Evolutionary conservation across 768 basidiomycete species (phyloP), one percentile per base, ranked within the genome.

Genomic region (Suillus weaverae): DNA sequence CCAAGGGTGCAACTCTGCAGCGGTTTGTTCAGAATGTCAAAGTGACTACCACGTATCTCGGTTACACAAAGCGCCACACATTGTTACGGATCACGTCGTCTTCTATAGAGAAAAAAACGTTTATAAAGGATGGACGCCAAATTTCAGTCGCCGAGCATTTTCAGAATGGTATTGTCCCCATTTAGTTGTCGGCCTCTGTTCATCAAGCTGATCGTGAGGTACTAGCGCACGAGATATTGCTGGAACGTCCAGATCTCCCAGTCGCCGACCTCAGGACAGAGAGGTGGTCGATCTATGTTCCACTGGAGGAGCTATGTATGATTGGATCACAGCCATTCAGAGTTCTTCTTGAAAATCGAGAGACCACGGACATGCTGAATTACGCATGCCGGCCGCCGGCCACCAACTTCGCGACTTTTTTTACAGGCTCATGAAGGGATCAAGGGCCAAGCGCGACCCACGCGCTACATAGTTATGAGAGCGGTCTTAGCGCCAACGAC

Each of bases 381-480:
- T 5, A 53, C 8, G 16, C 51, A 32, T 53, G 51, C 30, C 18
- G 2, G 16, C 0, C 30, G 0, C 51, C 18, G 18, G 30, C 8
- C 1, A 18, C 8, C 18, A 53, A 53, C 18, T 53, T 53, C 0
- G 30, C 56, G 86, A 89, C 65, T 87, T 86, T 67, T 86, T 67
- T 82, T 89, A 0, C 87, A 93, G 80, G 88, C 91, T 0, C 91
- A 92, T 67, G 82, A 85, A 9, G 90, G 91, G 0, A 74, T 94
- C 7, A 87, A 92, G 72, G 91, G 91, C 11, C 81, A 81, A 18
- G 89, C 86, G 55, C 85, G 85, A 63, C 80, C 90, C 0, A 94
- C 92, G 2, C 92, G 92, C 70, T 94, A 94, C 75, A 86, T 84
- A 1, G 86, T 92, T 30, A 81, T 93, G 92, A 95, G 77, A 88